Percentiles rank a stretch among this genome's conserved stretches.
Conservation (phyloP, 2,329 filamentous ascomycete species). For the Penicillium sp. region DNA sequence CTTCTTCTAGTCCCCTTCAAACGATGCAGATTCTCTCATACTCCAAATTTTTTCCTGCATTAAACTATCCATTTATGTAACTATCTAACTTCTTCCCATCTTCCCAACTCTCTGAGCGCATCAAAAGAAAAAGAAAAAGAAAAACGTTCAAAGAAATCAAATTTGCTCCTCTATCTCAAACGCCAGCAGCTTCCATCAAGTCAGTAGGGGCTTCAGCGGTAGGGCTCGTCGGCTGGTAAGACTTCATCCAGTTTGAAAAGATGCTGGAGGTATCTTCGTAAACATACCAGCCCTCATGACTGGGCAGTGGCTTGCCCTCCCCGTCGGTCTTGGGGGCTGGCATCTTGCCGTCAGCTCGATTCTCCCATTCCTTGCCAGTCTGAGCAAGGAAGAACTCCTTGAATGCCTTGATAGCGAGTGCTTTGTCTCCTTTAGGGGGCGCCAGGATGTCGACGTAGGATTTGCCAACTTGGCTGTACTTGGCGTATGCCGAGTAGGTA, state of each 20-base stretch:
- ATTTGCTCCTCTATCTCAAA: too few relatives aligned
- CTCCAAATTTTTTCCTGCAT: too few relatives aligned
- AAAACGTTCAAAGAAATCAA: too few relatives aligned
- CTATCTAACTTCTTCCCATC: not conserved
- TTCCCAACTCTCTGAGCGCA: too few relatives aligned
- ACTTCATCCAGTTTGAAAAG: conserved; percentile 21
- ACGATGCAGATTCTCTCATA: too few relatives aligned
- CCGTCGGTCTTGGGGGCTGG: conserved; percentile 21
- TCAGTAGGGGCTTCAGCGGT: not conserved
- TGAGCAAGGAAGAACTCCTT: conserved; percentile 54
- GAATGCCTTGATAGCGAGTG: conserved; percentile 49
- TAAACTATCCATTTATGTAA: too few relatives aligned
- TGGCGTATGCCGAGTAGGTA: conserved; percentile 58
- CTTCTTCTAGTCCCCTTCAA: too few relatives aligned
- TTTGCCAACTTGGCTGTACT: conserved; percentile 36
- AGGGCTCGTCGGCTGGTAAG: not conserved
- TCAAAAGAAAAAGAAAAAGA: too few relatives aligned
- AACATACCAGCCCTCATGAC: conserved; percentile 29
- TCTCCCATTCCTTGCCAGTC: conserved; percentile 57
- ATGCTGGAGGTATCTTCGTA: conserved; percentile 21
- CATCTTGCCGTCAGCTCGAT: conserved; percentile 27
- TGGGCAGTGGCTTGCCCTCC: conserved; percentile 21
- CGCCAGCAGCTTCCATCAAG: not conserved
- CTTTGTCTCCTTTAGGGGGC: conserved; percentile 28
- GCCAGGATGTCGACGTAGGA: conserved; percentile 32